These are phyloP conservation scores for Cladosporium cucumerinum DNA, from an alignment of 2,329 filamentous ascomycete species.

Conservation along the genomic window DNA sequence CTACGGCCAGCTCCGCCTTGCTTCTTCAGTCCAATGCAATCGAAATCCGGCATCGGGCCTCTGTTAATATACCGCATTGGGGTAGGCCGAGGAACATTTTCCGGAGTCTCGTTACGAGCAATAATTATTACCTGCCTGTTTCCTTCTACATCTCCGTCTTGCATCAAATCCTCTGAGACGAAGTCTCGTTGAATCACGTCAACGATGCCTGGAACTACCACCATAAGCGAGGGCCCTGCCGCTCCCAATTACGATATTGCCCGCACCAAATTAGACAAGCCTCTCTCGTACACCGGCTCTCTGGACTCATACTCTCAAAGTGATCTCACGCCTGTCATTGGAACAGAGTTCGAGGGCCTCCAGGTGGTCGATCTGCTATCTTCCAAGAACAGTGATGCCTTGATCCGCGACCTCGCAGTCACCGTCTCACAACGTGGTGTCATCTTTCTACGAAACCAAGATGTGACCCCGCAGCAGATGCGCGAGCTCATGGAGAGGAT, in stretches of 20 bases:
- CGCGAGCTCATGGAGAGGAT: slow-evolving; percentile 46
- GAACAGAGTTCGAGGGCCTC: slow-evolving; percentile 42
- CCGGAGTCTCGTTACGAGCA: neutral
- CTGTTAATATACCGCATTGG: neutral
- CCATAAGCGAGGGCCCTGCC: slow-evolving; percentile 1
- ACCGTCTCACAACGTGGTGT: slow-evolving; percentile 49
- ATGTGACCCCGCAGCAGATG: slow-evolving; percentile 45
- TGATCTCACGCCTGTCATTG: slow-evolving; percentile 52
- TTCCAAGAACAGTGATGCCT: slow-evolving; percentile 18
- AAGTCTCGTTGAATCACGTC: neutral
- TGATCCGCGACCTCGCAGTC: slow-evolving; percentile 21
- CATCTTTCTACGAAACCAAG: slow-evolving; percentile 50
- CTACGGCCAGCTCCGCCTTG: neutral
- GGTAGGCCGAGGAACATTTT: neutral
- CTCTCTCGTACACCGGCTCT: slow-evolving; percentile 30
- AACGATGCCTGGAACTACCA: slow-evolving; percentile 3
- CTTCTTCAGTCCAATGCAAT: neutral
- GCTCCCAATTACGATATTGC: neutral
- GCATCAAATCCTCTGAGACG: neutral
- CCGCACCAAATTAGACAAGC: slow-evolving; percentile 8
- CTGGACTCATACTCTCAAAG: slow-evolving; percentile 44
- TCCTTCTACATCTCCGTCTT: neutral
- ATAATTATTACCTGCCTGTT: neutral
- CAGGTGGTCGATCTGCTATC: slow-evolving; percentile 20
- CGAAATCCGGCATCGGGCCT: neutral